These are phyloP conservation scores for Plasmodium inui DNA, from an alignment of 169 alveolate species.

Conservation along the genomic window DNA sequence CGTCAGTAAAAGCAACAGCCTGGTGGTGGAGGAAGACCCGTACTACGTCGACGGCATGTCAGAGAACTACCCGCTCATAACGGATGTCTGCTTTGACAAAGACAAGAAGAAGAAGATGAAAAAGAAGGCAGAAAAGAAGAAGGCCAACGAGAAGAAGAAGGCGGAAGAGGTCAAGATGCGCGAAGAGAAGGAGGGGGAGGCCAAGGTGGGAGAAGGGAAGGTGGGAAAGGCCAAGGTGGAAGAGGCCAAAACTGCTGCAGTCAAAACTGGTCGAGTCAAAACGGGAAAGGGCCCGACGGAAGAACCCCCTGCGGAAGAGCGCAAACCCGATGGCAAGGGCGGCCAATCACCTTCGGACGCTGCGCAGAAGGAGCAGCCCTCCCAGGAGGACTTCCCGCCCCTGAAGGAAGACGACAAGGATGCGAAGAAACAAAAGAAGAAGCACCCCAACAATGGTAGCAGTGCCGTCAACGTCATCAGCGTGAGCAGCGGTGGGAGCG, in stretches of 20 bases:
- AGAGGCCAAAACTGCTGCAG: background rate
- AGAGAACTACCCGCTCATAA: constrained; percentile 46
- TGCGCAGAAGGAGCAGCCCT: background rate
- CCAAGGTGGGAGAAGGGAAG: background rate
- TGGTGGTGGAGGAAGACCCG: constrained; percentile 5
- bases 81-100: constrained; percentile 25
- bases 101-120: constrained; percentile 43
- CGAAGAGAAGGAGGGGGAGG: background rate
- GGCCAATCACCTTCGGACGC: background rate
- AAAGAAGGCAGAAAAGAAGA: constrained; percentile 35
- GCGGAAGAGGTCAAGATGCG: background rate
- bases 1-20: background rate
- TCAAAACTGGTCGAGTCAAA: background rate
- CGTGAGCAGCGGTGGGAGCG: background rate
- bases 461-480: background rate
- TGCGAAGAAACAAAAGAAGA: constrained; percentile 18
- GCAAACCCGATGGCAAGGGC: background rate
- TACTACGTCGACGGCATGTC: constrained; percentile 33
- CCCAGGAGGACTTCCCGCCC: background rate
- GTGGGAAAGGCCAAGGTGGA: background rate
- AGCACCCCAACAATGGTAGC: background rate
- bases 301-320: background rate
- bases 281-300: background rate
- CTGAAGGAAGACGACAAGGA: constrained; percentile 2
- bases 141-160: background rate